Percentiles rank a stretch among this genome's conserved stretches.
These are phyloP conservation scores for Porphyrellus cyaneotinctus DNA, from an alignment of 768 basidiomycete genomes.

Conservation along the genomic window DNA sequence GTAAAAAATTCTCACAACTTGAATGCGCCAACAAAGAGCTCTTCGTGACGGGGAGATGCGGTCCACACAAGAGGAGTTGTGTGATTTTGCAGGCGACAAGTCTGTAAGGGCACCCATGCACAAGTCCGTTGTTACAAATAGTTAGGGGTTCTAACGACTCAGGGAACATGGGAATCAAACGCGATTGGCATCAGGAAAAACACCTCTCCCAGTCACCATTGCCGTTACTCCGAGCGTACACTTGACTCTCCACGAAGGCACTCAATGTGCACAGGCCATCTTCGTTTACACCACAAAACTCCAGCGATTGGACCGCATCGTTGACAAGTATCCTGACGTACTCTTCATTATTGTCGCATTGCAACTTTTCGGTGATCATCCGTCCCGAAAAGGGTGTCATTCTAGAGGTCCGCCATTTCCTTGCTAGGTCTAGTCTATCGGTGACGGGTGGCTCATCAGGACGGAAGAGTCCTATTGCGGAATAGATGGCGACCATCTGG, in stretches of 20 bases:
- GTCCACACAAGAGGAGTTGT: too few relatives aligned
- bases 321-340: slow-evolving; percentile 78
- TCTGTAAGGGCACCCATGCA: too few relatives aligned
- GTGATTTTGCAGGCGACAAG: too few relatives aligned
- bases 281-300: slow-evolving; percentile 51
- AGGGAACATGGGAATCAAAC: too few relatives aligned
- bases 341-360: slow-evolving; percentile 37
- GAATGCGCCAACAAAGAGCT: too few relatives aligned
- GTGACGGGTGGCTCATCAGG: slow-evolving; percentile 26
- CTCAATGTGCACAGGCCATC: slow-evolving; percentile 62
- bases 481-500: slow-evolving; percentile 73
- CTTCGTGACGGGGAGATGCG: too few relatives aligned
- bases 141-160: too few relatives aligned
- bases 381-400: slow-evolving; percentile 74
- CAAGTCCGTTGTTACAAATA: too few relatives aligned
- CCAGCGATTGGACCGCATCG: slow-evolving; percentile 60
- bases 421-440: slow-evolving; percentile 17
- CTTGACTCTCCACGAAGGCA: slow-evolving; percentile 67
- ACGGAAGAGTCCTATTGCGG: slow-evolving; percentile 54
- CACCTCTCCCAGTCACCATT: slow-evolving; percentile 71
- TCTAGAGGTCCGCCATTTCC: slow-evolving; percentile 47
- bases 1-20: too few relatives aligned
- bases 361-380: slow-evolving; percentile 70
- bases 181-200: slow-evolving; percentile 29
- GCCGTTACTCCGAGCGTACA: slow-evolving; percentile 63